Percentiles rank a stretch among this genome's conserved stretches.
Evolutionary conservation across 495 filamentous ascomycete species (phyloP).

Genomic region (Cairneyella variabilis): DNA sequence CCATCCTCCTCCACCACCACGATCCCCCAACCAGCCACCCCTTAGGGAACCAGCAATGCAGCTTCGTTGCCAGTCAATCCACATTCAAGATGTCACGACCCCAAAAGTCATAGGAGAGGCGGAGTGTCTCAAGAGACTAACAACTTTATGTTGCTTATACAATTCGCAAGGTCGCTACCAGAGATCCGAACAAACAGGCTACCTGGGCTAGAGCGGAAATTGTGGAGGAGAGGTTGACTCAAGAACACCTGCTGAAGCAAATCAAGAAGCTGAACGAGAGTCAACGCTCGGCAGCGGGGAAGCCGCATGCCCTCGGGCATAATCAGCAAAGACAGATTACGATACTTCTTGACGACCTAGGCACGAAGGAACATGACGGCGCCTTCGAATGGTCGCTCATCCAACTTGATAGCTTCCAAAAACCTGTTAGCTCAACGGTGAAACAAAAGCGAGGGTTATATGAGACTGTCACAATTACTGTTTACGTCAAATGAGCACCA

Average conservation of each 20-base stretch:
- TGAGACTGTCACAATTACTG: slow-evolving; percentile 19
- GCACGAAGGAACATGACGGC: slow-evolving; percentile 1
- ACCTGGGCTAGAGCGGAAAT: slow-evolving; percentile 20
- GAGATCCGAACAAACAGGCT: slow-evolving; percentile 10
- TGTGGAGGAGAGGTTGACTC: slow-evolving; percentile 11
- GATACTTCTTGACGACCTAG: slow-evolving; percentile 14
- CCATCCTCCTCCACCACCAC: no score
- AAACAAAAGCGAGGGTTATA: not conserved
- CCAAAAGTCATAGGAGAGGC: slow-evolving; percentile 9
- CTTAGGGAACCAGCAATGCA: no score
- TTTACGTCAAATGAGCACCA: slow-evolving; percentile 20
- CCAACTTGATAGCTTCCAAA: slow-evolving; percentile 17
- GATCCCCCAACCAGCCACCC: no score
- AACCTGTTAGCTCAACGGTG: not conserved
- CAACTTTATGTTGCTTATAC: slow-evolving; percentile 12
- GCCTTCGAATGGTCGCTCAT: slow-evolving; percentile 22
- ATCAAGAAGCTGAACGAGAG: slow-evolving; percentile 22
- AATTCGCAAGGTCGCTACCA: slow-evolving; percentile 12
- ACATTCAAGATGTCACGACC: no score
- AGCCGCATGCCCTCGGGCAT: slow-evolving; percentile 9
- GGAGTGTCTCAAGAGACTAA: slow-evolving; percentile 16
- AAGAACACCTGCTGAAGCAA: slow-evolving; percentile 16
- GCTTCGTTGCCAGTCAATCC: no score
- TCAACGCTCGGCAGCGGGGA: slow-evolving; percentile 10
- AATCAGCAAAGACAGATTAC: slow-evolving; percentile 16